phyloP scores from a whole-genome alignment of 768 basidiomycete genomes.

The Arthromyces matolae region DNA sequence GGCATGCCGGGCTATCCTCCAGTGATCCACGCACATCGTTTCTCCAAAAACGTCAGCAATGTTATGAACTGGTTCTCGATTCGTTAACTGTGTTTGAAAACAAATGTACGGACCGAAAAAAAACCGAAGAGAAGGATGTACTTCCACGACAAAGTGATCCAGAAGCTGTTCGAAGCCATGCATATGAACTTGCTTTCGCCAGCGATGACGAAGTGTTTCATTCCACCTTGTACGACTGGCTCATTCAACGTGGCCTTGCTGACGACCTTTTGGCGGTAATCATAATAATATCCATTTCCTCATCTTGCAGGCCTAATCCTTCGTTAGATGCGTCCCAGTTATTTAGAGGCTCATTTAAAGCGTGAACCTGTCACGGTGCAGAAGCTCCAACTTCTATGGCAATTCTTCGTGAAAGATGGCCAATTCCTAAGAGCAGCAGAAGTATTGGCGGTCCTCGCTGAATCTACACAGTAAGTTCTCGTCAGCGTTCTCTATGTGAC shows the following conservation, averaged over 20 bases:
- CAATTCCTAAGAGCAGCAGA: constrained; percentile 86
- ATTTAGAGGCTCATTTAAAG: constrained; percentile 83
- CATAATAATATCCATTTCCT: constrained; percentile 20
- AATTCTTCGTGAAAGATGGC: constrained; percentile 92
- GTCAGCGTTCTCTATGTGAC: neutral
- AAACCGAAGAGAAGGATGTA: constrained; percentile 18
- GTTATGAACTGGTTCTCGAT: constrained; percentile 82
- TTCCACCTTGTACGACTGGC: constrained; percentile 92
- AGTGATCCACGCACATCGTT: constrained; percentile 57
- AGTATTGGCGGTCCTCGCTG: constrained; percentile 78
- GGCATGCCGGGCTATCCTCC: constrained; percentile 55
- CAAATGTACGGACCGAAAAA: constrained; percentile 34
- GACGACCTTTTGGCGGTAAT: constrained; percentile 94
- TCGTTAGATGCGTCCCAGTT: constrained; percentile 74
- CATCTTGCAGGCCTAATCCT: constrained; percentile 8
- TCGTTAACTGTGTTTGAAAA: constrained; percentile 80
- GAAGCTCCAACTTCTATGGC: constrained; percentile 91
- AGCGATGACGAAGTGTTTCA: constrained; percentile 93
- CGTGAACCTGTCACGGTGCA: constrained; percentile 76
- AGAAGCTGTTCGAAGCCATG: constrained; percentile 74
- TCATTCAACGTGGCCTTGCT: constrained; percentile 71
- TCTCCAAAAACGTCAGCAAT: constrained; percentile 61
- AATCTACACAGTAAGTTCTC: constrained; percentile 69
- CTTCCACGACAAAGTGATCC: constrained; percentile 42
- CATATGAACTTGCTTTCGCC: constrained; percentile 81